phyloP scores from a whole-genome alignment of 768 basidiomycete species.

The Tricholoma sp. region DNA sequence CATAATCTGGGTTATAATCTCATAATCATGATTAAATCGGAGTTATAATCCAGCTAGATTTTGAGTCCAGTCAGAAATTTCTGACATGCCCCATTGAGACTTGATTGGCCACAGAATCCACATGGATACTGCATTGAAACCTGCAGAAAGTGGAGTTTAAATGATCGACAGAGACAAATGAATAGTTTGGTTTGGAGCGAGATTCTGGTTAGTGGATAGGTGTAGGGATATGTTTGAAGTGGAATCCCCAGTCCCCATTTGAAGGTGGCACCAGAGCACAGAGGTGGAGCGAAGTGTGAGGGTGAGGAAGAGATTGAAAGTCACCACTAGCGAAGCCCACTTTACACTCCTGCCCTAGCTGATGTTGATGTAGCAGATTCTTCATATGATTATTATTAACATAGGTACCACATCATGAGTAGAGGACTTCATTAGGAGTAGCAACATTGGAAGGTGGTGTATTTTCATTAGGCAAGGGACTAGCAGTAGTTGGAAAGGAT shows the following conservation, averaged over 20 bases:
- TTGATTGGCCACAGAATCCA: no score
- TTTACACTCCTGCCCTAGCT: background rate
- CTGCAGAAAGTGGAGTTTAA: background rate
- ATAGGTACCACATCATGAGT: background rate
- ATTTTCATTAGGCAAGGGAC: background rate
- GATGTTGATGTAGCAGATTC: background rate
- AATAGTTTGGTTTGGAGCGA: background rate
- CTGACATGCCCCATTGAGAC: no score
- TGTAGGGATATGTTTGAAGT: background rate
- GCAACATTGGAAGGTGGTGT: background rate
- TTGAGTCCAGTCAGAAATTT: no score
- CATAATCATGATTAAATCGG: no score
- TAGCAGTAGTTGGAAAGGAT: background rate
- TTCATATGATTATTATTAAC: background rate
- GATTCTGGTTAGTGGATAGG: background rate
- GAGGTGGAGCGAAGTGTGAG: background rate
- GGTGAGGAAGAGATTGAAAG: background rate
- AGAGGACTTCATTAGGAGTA: background rate
- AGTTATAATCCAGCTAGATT: no score
- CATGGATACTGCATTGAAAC: no score
- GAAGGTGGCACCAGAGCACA: background rate
- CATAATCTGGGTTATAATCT: no score
- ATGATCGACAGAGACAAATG: background rate
- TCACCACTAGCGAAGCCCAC: background rate
- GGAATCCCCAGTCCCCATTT: background rate